Evolutionary conservation across 495 filamentous ascomycete species (phyloP).

Genomic region (Achaetomiella virescens): DNA sequence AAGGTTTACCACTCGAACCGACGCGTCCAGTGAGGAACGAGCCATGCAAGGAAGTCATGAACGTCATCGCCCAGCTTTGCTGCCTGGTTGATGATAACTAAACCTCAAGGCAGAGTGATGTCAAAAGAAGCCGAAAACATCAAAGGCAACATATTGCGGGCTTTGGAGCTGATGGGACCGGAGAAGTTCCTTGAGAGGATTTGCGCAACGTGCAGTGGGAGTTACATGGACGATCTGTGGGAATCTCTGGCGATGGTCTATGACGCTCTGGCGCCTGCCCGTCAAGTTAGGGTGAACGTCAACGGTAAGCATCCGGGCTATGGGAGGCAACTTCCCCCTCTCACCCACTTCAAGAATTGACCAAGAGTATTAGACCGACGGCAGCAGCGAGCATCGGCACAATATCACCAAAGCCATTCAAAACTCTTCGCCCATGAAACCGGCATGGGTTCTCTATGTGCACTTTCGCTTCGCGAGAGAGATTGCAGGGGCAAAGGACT

Average conservation of each 20-base stretch:
- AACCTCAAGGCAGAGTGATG: not conserved
- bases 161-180: not conserved
- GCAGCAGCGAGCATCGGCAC: not conserved
- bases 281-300: not conserved
- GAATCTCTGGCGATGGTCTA: not conserved
- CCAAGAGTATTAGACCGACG: not conserved
- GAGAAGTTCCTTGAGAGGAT: not conserved
- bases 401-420: not conserved
- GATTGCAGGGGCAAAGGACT: not conserved
- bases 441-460: not conserved
- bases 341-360: no score
- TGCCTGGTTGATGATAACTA: not conserved
- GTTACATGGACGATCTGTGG: not conserved
- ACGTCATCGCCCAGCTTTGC: not conserved
- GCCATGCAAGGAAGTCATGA: not conserved
- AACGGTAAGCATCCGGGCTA: not conserved
- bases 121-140: not conserved
- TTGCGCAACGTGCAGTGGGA: not conserved
- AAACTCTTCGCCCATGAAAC: not conserved
- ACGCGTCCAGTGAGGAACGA: not conserved
- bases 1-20: no score
- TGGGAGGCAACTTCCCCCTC: no score
- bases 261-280: not conserved
- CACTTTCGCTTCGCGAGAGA: not conserved
- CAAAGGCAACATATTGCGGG: not conserved